phyloP scores from a whole-genome alignment of 192 early-diverging fungal species.

The Anaeromyces robustus region DNA sequence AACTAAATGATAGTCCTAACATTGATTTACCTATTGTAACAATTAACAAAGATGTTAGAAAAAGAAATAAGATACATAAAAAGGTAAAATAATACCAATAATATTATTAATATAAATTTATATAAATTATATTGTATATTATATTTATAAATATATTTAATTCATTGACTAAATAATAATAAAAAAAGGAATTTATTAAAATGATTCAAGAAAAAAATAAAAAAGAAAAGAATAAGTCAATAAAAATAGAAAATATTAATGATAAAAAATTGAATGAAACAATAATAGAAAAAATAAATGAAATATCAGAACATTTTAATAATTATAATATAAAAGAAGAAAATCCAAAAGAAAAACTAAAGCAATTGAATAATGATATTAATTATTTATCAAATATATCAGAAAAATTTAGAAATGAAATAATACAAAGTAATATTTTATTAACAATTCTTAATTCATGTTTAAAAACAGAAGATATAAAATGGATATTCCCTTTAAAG shows the following conservation, averaged over 20 bases:
- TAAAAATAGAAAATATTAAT: too few species aligned
- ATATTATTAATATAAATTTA: not conserved
- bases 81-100: not conserved
- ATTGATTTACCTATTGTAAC: not conserved
- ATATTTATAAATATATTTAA: too few species aligned
- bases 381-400: not conserved
- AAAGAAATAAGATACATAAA: not conserved
- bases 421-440: not conserved
- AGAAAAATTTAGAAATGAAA: not conserved
- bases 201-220: too few species aligned
- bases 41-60: not conserved
- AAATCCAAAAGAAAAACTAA: not conserved
- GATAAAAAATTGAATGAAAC: too few species aligned
- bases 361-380: not conserved
- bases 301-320: not conserved
- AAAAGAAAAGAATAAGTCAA: too few species aligned
- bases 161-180: too few species aligned
- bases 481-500: not conserved
- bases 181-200: too few species aligned
- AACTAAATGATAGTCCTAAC: not conserved
- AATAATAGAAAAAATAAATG: not conserved
- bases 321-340: not conserved
- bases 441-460: not conserved
- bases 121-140: too few species aligned
- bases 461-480: not conserved